Evolutionary conservation across 352 stramenopile genomes (phyloP).

Genomic region (Phytopythium oedochilum): DNA sequence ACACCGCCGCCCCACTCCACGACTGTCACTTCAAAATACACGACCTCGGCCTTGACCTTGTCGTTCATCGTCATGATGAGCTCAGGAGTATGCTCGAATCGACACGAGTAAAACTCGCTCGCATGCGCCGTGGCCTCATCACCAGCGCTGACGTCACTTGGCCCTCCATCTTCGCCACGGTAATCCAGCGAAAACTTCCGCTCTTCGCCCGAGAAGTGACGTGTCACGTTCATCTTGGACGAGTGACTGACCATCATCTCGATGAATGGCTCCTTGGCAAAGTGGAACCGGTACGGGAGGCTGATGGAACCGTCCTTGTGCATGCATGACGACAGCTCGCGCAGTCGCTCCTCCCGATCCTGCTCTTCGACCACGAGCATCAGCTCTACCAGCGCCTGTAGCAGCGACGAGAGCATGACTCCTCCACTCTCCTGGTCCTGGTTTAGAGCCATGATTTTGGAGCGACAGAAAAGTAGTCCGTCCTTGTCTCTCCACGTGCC

Average conservation of each 20-base stretch:
- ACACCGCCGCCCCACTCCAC: constrained; percentile 44
- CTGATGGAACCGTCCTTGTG: constrained; percentile 51
- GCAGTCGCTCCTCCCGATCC: constrained; percentile 37
- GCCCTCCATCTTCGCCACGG: constrained; percentile 33
- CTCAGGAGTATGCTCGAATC: constrained; percentile 75
- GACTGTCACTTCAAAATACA: constrained; percentile 81
- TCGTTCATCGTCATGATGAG: constrained; percentile 69
- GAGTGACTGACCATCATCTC: constrained; percentile 82
- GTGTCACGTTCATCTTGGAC: constrained; percentile 70
- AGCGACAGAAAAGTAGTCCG: constrained; percentile 76
- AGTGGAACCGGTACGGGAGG: constrained; percentile 76
- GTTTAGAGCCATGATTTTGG: constrained; percentile 79
- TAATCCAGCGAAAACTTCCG: constrained; percentile 74
- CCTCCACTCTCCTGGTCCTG: constrained; percentile 72
- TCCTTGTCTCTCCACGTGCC: constrained; percentile 67
- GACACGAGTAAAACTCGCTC: constrained; percentile 55
- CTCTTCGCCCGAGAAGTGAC: constrained; percentile 71
- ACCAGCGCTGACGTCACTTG: constrained; percentile 8
- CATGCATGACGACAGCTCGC: constrained; percentile 48
- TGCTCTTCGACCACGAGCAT: constrained; percentile 82
- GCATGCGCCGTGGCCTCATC: constrained; percentile 11
- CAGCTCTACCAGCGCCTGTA: constrained; percentile 81
- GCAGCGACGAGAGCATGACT: constrained; percentile 65
- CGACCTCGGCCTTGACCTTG: constrained; percentile 63
- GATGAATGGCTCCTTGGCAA: constrained; percentile 48